A percentile compares a stretch with the other conserved stretches of the same genome.
Conservation (phyloP, 1,139 yeast genomes). For the Sugiyamaella japonica region DNA sequence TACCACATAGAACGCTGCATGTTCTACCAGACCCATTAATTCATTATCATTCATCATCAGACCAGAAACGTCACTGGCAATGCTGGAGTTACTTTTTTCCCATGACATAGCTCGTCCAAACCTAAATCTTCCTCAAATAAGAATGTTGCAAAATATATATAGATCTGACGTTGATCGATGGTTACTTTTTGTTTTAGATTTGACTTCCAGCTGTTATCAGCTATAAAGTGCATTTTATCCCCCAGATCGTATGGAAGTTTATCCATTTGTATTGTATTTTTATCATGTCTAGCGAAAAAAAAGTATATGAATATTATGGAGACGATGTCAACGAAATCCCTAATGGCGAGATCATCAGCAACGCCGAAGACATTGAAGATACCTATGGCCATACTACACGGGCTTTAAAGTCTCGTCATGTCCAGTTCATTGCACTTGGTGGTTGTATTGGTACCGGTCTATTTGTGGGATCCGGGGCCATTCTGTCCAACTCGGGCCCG, state of each 20-base stretch:
- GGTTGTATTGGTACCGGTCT: conserved; percentile 83
- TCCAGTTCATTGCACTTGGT: conserved; percentile 85
- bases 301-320: conserved; percentile 4
- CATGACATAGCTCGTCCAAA: not conserved
- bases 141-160: not conserved
- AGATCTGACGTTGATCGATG: not conserved
- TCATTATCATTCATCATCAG: too few species aligned
- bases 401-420: conserved; percentile 58
- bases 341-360: conserved; percentile 1
- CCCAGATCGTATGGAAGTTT: not conserved
- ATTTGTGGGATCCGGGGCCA: conserved; percentile 66
- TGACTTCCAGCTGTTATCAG: not conserved
- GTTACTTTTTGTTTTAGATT: not conserved
- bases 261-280: not conserved
- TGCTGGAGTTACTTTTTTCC: not conserved
- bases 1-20: too few species aligned
- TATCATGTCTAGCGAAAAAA: conserved; percentile 1
- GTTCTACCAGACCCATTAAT: too few species aligned
- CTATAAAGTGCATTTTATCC: not conserved
- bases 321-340: conserved; percentile 9
- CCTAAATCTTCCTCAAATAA: not conserved
- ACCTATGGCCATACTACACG: conserved; percentile 29
- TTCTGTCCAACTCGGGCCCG: conserved; percentile 62
- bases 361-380: conserved; percentile 3
- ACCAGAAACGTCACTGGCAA: not conserved